phyloP scores from a whole-genome alignment of 768 basidiomycete species.

The Paxillus ammoniavirescens region DNA sequence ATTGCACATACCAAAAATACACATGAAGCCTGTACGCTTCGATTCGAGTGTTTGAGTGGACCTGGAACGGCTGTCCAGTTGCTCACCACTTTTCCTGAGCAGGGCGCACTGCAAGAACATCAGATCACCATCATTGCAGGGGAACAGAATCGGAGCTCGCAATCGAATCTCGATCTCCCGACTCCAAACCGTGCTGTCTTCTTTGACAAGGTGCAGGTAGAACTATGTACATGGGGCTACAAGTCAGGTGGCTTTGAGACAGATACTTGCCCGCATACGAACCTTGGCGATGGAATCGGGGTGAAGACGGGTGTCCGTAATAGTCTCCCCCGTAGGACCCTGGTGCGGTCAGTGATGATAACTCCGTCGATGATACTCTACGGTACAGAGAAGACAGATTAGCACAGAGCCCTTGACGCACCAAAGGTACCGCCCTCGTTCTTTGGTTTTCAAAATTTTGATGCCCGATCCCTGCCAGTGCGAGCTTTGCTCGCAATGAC shows the following conservation, averaged over 20 bases:
- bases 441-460: no score
- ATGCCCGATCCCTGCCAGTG: no score
- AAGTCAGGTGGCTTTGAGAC: neutral
- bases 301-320: conserved; percentile 48
- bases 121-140: neutral
- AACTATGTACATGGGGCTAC: conserved; percentile 38
- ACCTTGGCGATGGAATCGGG: conserved; percentile 74
- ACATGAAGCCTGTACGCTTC: neutral
- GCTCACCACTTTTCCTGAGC: conserved; percentile 54
- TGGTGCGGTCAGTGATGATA: no score
- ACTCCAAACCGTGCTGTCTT: conserved; percentile 71
- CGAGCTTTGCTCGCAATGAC: no score
- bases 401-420: no score
- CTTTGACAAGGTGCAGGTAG: conserved; percentile 63
- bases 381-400: no score
- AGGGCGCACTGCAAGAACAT: conserved; percentile 38
- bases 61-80: neutral
- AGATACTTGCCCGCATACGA: conserved; percentile 12
- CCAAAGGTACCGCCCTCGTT: no score
- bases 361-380: no score
- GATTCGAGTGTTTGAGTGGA: neutral
- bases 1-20: neutral
- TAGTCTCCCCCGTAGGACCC: conserved; percentile 41
- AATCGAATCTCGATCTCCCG: conserved; percentile 83
- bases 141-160: conserved; percentile 39